phyloP scores from a whole-genome alignment of 2,329 filamentous ascomycete genomes.

The Hypoxylon sp. region DNA sequence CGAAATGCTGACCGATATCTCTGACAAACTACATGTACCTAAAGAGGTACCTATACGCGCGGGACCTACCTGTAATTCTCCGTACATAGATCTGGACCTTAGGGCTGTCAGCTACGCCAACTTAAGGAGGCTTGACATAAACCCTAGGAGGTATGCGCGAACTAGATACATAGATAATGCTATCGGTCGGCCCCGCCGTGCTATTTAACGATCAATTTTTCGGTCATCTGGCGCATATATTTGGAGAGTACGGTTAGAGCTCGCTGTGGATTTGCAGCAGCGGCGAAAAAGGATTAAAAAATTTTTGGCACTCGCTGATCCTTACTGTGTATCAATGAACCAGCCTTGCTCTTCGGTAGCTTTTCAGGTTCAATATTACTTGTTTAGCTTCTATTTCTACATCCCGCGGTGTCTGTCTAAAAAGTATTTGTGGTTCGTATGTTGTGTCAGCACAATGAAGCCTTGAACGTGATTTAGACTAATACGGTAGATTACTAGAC shows the following conservation, averaged over 20 bases:
- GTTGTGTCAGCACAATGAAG: conserved; percentile 1
- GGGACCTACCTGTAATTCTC: no score
- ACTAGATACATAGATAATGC: conserved; percentile 18
- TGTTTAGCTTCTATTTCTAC: conserved; percentile 9
- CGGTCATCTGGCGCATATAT: conserved; percentile 11
- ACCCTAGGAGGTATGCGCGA: background rate
- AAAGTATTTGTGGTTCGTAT: conserved; percentile 8
- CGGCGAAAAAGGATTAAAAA: conserved; percentile 25
- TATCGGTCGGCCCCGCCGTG: conserved; percentile 31
- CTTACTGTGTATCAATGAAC: conserved; percentile 22
- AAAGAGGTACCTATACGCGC: no score
- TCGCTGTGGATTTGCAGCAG: conserved; percentile 12
- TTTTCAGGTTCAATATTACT: conserved; percentile 4
- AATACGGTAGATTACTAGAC: conserved; percentile 11
- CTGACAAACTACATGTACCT: conserved; percentile 20
- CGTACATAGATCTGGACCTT: conserved; percentile 6
- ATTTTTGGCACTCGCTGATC: conserved; percentile 23
- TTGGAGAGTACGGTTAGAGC: conserved; percentile 3
- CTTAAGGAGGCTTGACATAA: conserved; percentile 2
- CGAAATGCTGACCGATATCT: conserved; percentile 37
- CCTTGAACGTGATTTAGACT: conserved; percentile 1
- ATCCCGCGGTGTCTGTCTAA: background rate
- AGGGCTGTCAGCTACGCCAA: conserved; percentile 17
- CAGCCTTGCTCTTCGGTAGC: conserved; percentile 15
- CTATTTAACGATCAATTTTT: conserved; percentile 13